Percentiles rank a stretch among this genome's conserved stretches.
phyloP scores from a whole-genome alignment of 2,329 filamentous ascomycete genomes.

The Colletotrichum higginsianum region DNA sequence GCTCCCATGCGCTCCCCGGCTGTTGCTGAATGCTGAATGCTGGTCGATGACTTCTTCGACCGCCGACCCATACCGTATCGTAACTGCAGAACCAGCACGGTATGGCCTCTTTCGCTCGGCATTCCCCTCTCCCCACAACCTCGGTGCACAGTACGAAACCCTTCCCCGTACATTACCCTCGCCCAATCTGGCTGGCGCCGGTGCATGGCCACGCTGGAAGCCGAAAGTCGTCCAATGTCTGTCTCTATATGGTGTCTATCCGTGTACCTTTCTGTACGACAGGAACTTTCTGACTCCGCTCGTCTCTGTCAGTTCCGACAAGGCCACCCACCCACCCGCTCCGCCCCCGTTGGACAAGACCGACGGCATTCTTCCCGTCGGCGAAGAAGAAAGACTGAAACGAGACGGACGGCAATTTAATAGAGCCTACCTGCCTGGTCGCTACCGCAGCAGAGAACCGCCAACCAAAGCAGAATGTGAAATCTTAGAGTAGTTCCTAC shows the following conservation, averaged over 20 bases:
- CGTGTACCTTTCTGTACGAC: no score
- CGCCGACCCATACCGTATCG: constrained; percentile 5
- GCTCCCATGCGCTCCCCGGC: no score
- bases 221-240: constrained; percentile 3
- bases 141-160: background rate
- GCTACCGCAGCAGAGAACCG: background rate
- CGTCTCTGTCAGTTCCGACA: no score
- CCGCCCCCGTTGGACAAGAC: background rate
- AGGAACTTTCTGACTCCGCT: constrained; percentile 11
- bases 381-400: constrained; percentile 32
- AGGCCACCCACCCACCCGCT: background rate
- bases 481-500: background rate
- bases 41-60: background rate
- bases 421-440: background rate
- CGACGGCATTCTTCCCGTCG: constrained; percentile 23
- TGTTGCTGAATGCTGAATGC: background rate
- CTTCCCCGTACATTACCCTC: background rate
- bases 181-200: background rate
- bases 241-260: background rate
- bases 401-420: constrained; percentile 27
- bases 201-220: background rate
- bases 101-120: background rate
- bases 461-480: constrained; percentile 4
- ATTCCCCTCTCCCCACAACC: no score
- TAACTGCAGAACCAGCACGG: background rate